Base-by-base conservation (phyloP, 1,284 basidiomycete genomes). In the Trichosporon ovoides region DNA sequence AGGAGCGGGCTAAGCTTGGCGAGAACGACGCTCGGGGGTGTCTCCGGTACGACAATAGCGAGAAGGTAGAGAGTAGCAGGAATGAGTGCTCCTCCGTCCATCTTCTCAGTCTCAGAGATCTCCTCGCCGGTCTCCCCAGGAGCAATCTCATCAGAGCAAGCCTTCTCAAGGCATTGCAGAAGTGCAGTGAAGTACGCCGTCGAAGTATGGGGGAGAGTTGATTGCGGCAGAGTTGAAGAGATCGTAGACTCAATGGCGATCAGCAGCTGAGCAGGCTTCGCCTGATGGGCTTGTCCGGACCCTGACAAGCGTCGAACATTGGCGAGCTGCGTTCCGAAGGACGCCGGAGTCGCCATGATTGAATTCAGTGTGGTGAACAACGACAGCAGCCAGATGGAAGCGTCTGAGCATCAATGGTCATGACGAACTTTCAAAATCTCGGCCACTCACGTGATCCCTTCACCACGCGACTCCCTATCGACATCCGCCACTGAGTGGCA, bases 61-160 rank as follows among this genome's bases (percentile, higher is more conserved):
- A 96, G 81, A n/a, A 97, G 83, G 77, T 97, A 97, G 10, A 97
- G 82, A 57, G 87, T 85, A 40, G 92, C 91, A 33, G 92, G 89
- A 14, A 95, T 80, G 28, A 93, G 79, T 65, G 92, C 90, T 28
- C 87, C 88, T 55, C 92, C 88, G 48, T 70, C 70, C 69, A 77
- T 75, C 52, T 72, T 73, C 60, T 76, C 73, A 16, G 63, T 68
- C 57, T 76, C 73, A 9, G 73, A 67, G 46, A 74, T 63, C 37
- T 69, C 73, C 55, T 76, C 74, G 43, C 71, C 73, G 9, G 69
- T 65, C 38, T 65, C 68, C 7, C 60, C 63, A 0, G 52, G 52
- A 7, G 43, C 51, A 38, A 75, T 69, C 36, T 74, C 68, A 37
- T 76, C 74, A 3, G 68, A 65, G 52, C 66, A 68, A 7, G 77